phyloP scores from a whole-genome alignment of 768 basidiomycete genomes.

The Ramaria rubella region DNA sequence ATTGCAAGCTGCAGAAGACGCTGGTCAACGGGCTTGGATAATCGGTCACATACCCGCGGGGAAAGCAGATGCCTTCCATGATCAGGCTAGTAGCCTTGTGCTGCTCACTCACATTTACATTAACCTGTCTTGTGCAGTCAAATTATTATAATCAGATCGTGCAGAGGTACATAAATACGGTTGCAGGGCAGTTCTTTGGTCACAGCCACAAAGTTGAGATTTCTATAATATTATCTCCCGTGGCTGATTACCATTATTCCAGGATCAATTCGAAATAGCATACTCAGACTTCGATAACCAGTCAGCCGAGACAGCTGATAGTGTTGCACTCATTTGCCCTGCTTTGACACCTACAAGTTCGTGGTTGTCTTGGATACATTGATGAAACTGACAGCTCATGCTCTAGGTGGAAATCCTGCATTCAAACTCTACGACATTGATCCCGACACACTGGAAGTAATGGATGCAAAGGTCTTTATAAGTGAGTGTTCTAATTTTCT shows the following conservation, averaged over 20 bases:
- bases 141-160: constrained; percentile 60
- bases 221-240: background rate
- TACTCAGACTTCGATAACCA: constrained; percentile 49
- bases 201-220: constrained; percentile 43
- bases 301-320: constrained; percentile 38
- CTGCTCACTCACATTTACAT: background rate
- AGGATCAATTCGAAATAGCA: constrained; percentile 55
- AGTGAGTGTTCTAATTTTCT: constrained; percentile 28
- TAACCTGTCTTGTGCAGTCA: constrained; percentile 30
- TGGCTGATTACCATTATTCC: background rate
- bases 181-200: constrained; percentile 57
- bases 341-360: constrained; percentile 52
- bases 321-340: constrained; percentile 45
- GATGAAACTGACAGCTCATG: background rate
- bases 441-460: constrained; percentile 58
- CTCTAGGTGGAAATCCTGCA: constrained; percentile 45
- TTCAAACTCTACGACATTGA: constrained; percentile 61
- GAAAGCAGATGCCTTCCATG: constrained; percentile 39
- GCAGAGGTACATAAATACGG: constrained; percentile 51
- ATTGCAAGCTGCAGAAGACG: constrained; percentile 53
- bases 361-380: constrained; percentile 13
- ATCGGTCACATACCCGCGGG: constrained; percentile 55
- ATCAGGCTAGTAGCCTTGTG: constrained; percentile 34
- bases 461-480: constrained; percentile 48
- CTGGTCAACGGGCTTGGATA: constrained; percentile 55